Percentiles rank a stretch among this genome's conserved stretches.
phyloP scores from a whole-genome alignment of 2,329 filamentous ascomycete genomes.

The Pseudogymnoascus sp. region DNA sequence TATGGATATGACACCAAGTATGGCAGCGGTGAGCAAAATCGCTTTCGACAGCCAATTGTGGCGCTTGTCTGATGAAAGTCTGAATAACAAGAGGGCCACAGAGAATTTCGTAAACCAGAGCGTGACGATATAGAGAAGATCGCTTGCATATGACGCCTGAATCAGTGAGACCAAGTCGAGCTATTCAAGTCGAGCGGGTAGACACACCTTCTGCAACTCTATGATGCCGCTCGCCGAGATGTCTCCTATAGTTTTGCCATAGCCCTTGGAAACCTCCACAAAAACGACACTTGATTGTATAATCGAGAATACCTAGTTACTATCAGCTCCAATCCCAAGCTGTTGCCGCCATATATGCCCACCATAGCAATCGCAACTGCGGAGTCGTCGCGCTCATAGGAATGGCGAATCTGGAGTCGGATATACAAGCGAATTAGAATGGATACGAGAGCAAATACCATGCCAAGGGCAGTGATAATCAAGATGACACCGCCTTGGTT shows the following conservation, averaged over 20 bases:
- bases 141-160: constrained; percentile 32
- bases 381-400: constrained; percentile 30
- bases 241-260: constrained; percentile 30
- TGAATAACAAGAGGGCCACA: constrained; percentile 36
- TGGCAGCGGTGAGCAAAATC: constrained; percentile 31
- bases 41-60: constrained; percentile 33
- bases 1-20: constrained; percentile 34
- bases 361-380: constrained; percentile 29
- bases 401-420: constrained; percentile 26
- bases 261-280: constrained; percentile 32
- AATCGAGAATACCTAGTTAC: constrained; percentile 27
- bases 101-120: constrained; percentile 39
- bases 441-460: constrained; percentile 34
- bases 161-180: neutral
- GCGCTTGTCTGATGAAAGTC: constrained; percentile 36
- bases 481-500: constrained; percentile 36
- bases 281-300: constrained; percentile 34
- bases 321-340: constrained; percentile 15
- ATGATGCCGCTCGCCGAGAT: constrained; percentile 18
- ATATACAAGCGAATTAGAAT: constrained; percentile 35
- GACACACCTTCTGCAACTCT: constrained; percentile 32
- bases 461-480: constrained; percentile 32
- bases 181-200: neutral
- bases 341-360: constrained; percentile 9
- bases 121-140: constrained; percentile 37